phyloP scores from a whole-genome alignment of 495 filamentous ascomycete species.

The Tuber magnatum region DNA sequence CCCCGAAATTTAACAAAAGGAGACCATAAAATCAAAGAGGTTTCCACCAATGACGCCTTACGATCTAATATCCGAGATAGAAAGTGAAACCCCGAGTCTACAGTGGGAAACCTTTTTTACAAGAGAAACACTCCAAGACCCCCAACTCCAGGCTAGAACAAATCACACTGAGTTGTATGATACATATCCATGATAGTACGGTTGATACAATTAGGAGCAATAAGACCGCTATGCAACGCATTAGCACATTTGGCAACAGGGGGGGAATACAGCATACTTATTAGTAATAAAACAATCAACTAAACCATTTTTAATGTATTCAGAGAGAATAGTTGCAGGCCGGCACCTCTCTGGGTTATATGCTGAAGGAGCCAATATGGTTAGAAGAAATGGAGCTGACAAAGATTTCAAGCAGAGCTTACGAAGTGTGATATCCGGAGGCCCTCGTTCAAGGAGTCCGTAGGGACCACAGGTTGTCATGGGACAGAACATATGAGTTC shows the following conservation, averaged over 20 bases:
- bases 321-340: not conserved
- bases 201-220: slow-evolving; percentile 35
- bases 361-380: not conserved
- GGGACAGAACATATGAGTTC: slow-evolving; percentile 36
- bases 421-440: slow-evolving; percentile 6
- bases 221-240: slow-evolving; percentile 28
- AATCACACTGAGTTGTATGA: slow-evolving; percentile 38
- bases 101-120: not conserved
- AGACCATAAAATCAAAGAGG: not conserved
- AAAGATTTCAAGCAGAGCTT: not conserved
- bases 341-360: not conserved
- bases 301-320: slow-evolving; percentile 8
- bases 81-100: not conserved
- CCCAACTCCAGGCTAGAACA: slow-evolving; percentile 18
- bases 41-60: not conserved
- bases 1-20: no score
- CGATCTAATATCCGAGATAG: not conserved
- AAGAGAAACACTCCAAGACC: not conserved
- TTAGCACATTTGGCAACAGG: not conserved
- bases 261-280: slow-evolving; percentile 21
- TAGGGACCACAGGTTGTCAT: slow-evolving; percentile 27
- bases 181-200: slow-evolving; percentile 37
- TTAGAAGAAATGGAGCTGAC: not conserved
- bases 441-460: slow-evolving; percentile 15
- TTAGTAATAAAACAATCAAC: slow-evolving; percentile 38